Percentiles rank a stretch among this genome's conserved stretches.
phyloP scores from a whole-genome alignment of 495 filamentous ascomycete species.

The Aspergillus asperescens region DNA sequence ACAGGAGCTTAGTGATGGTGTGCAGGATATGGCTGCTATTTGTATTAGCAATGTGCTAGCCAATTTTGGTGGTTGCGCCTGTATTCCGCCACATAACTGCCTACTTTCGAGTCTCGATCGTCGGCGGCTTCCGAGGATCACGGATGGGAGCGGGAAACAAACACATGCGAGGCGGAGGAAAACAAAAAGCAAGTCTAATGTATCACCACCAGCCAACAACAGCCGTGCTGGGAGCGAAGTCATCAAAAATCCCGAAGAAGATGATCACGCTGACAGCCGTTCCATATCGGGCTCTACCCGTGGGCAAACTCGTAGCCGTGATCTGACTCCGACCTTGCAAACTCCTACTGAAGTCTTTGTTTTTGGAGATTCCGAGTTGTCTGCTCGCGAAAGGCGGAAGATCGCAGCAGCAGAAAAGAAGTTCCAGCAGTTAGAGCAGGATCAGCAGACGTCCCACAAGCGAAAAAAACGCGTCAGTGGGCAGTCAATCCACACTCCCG shows the following conservation, averaged over 20 bases:
- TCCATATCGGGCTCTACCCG: constrained; percentile 70
- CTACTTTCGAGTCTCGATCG: constrained; percentile 69
- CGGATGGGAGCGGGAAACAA: constrained; percentile 30
- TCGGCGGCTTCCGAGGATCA: constrained; percentile 49
- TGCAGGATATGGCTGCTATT: constrained; percentile 43
- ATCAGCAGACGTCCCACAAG: constrained; percentile 39
- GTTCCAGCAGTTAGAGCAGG: constrained; percentile 55
- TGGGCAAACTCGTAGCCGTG: constrained; percentile 74
- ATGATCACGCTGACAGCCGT: constrained; percentile 51
- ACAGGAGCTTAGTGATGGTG: constrained; percentile 38
- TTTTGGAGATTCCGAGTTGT: constrained; percentile 59
- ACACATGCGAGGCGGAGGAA: constrained; percentile 52
- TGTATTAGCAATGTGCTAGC: constrained; percentile 72
- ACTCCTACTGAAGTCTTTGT: constrained; percentile 40
- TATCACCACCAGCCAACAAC: constrained; percentile 69
- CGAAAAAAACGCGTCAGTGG: constrained; percentile 47
- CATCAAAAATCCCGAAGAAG: constrained; percentile 43
- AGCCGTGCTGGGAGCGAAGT: constrained; percentile 77
- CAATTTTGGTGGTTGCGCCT: constrained; percentile 87
- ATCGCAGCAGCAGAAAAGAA: constrained; percentile 76
- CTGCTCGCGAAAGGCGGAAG: constrained; percentile 83
- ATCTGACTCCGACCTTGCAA: constrained; percentile 60
- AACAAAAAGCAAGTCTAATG: constrained; percentile 51
- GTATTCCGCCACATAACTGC: constrained; percentile 59
- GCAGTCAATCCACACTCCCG: constrained; percentile 26